A percentile compares a stretch with the other conserved stretches of the same genome.
Conservation (phyloP, 1,284 basidiomycete genomes). For the Ceratobasidium sp. region DNA sequence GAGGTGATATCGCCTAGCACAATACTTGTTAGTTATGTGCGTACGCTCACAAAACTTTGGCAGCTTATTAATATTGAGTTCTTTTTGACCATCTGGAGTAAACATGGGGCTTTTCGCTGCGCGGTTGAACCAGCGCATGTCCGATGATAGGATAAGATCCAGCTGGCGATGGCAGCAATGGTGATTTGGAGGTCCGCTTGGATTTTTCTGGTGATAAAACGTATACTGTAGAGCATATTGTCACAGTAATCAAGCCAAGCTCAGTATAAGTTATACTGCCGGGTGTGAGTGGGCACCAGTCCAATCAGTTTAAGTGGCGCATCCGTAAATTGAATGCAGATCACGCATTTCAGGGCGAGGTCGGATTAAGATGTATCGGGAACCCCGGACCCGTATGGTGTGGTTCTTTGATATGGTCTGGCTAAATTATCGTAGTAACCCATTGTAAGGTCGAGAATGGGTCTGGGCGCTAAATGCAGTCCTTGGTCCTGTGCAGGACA, state of each 20-base stretch:
- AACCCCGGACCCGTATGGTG: too few species aligned
- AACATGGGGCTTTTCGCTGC: not conserved
- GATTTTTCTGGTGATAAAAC: not conserved
- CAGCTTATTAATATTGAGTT: not conserved
- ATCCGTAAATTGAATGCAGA: too few species aligned
- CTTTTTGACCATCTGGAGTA: constrained; percentile 16
- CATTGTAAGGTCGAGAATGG: too few species aligned
- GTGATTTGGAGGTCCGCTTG: not conserved
- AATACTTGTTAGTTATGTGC: not conserved
- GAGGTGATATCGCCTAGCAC: constrained; percentile 37
- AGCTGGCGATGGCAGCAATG: constrained; percentile 4
- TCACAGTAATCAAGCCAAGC: too few species aligned
- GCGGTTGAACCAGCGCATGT: constrained; percentile 10
- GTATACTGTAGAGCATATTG: not conserved
- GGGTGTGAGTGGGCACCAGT: too few species aligned
- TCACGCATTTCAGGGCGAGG: too few species aligned
- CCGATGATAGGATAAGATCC: constrained; percentile 19
- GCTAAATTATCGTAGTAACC: too few species aligned
- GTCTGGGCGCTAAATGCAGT: too few species aligned
- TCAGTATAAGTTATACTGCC: too few species aligned
- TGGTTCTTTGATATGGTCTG: too few species aligned
- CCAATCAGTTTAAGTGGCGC: too few species aligned
- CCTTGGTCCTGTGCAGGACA: not conserved
- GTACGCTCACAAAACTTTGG: not conserved
- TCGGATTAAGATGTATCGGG: too few species aligned